These are phyloP conservation scores for Pestalotiopsis sp. DNA, from an alignment of 2,329 filamentous ascomycete species.

Conservation along the genomic window DNA sequence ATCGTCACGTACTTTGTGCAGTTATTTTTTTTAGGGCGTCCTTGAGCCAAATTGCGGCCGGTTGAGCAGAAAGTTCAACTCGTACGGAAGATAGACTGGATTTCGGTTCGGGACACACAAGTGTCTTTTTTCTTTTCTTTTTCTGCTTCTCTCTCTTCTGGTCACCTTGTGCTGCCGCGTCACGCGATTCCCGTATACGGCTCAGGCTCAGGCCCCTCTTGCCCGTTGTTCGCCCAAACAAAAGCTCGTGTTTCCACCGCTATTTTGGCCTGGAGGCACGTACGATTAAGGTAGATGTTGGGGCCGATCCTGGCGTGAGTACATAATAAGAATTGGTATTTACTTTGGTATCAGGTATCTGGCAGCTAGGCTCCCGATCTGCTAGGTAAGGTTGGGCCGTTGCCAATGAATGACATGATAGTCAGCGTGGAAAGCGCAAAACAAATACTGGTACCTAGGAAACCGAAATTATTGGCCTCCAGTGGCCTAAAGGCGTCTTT, in stretches of 20 bases:
- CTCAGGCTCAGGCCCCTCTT: not conserved
- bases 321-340: not conserved
- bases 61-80: not conserved
- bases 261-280: not conserved
- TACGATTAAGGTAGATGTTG: not conserved
- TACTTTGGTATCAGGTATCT: too few species aligned
- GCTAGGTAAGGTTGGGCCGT: too few species aligned
- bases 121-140: not conserved
- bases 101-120: not conserved
- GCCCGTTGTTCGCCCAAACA: not conserved
- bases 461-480: too few species aligned
- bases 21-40: not conserved
- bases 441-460: too few species aligned
- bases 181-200: not conserved
- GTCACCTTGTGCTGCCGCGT: not conserved
- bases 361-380: too few species aligned
- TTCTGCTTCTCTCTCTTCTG: not conserved
- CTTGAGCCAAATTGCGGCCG: not conserved
- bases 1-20: not conserved
- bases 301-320: not conserved
- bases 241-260: not conserved
- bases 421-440: too few species aligned
- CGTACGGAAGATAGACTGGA: not conserved
- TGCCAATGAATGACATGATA: too few species aligned
- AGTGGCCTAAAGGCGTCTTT: not conserved